A percentile compares a stretch with the other conserved stretches of the same genome.
These are phyloP conservation scores for Trametes cingulata DNA, from an alignment of 768 basidiomycete genomes.

Conservation along the genomic window DNA sequence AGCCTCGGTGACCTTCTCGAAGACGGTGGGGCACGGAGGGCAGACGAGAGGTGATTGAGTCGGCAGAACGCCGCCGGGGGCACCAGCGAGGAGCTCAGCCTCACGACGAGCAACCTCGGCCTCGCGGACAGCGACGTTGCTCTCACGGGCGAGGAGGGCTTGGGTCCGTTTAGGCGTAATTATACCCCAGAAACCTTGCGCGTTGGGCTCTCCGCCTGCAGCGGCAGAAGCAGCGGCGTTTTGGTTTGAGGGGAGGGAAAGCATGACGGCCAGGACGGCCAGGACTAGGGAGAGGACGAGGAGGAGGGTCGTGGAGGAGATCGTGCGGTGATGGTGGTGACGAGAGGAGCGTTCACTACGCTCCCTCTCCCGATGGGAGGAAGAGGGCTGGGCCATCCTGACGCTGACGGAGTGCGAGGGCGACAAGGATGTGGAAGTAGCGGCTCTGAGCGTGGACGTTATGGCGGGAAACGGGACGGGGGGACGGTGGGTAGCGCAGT, in stretches of 20 bases:
- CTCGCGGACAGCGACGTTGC: constrained; percentile 77
- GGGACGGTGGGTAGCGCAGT: constrained; percentile 27
- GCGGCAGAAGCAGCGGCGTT: constrained; percentile 29
- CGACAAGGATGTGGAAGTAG: constrained; percentile 75
- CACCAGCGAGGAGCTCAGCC: constrained; percentile 80
- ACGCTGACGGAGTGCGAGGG: constrained; percentile 64
- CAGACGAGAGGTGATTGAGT: constrained; percentile 53
- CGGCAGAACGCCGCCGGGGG: constrained; percentile 76
- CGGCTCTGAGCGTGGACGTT: constrained; percentile 65
- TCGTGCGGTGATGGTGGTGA: constrained; percentile 80
- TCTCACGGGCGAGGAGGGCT: constrained; percentile 76
- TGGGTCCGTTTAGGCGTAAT: constrained; percentile 83
- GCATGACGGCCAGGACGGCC: constrained; percentile 89
- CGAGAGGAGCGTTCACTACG: constrained; percentile 57
- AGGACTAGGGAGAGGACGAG: constrained; percentile 84
- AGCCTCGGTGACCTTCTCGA: constrained; percentile 55
- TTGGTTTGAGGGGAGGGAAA: constrained; percentile 67
- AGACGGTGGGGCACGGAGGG: constrained; percentile 55
- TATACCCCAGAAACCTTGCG: constrained; percentile 64
- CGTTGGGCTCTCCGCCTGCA: constrained; percentile 37
- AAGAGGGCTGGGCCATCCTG: constrained; percentile 88
- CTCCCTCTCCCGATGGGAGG: constrained; percentile 71
- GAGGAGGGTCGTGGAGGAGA: constrained; percentile 86
- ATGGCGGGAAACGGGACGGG: constrained; percentile 40
- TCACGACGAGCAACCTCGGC: constrained; percentile 89